phyloP scores from a whole-genome alignment of 768 basidiomycete genomes.

The Cubamyces sp. region DNA sequence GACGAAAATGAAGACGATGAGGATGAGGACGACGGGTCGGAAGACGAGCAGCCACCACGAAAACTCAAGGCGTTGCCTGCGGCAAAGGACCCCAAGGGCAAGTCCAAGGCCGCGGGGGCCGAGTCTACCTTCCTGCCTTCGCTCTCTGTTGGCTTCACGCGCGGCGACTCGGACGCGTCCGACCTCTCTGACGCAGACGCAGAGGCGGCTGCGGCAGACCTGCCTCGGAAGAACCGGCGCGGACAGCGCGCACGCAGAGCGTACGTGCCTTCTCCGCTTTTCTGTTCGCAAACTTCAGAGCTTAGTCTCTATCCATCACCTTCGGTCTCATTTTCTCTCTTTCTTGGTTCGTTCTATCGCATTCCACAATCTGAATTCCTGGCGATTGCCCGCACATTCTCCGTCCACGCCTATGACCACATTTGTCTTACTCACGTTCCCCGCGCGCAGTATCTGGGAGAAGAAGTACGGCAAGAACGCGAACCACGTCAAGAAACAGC shows the following conservation, averaged over 20 bases:
- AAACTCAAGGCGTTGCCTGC: slow-evolving; percentile 18
- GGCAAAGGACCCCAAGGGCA: slow-evolving; percentile 25
- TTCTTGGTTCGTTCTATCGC: too few relatives aligned
- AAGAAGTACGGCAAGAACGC: slow-evolving; percentile 92
- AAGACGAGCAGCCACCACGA: slow-evolving; percentile 9
- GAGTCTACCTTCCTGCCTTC: slow-evolving; percentile 84
- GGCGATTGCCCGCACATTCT: background rate
- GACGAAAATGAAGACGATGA: slow-evolving; percentile 30
- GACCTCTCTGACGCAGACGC: slow-evolving; percentile 74
- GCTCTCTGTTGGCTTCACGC: slow-evolving; percentile 82
- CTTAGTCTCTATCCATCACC: slow-evolving; percentile 12
- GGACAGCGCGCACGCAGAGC: slow-evolving; percentile 94
- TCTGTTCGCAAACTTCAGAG: background rate
- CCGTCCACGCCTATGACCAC: background rate
- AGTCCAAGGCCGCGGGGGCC: slow-evolving; percentile 32
- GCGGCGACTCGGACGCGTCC: slow-evolving; percentile 77
- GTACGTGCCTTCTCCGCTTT: slow-evolving; percentile 52
- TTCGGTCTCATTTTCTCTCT: background rate
- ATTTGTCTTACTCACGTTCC: background rate
- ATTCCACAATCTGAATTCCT: too few relatives aligned
- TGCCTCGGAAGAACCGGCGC: slow-evolving; percentile 71
- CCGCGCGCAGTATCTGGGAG: slow-evolving; percentile 84
- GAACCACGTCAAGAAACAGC: slow-evolving; percentile 82
- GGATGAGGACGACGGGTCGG: slow-evolving; percentile 1
- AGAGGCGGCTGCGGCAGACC: slow-evolving; percentile 52